These are phyloP conservation scores for Leccinum pallidistipes DNA, from an alignment of 1,284 basidiomycete genomes.

Conservation along the genomic window DNA sequence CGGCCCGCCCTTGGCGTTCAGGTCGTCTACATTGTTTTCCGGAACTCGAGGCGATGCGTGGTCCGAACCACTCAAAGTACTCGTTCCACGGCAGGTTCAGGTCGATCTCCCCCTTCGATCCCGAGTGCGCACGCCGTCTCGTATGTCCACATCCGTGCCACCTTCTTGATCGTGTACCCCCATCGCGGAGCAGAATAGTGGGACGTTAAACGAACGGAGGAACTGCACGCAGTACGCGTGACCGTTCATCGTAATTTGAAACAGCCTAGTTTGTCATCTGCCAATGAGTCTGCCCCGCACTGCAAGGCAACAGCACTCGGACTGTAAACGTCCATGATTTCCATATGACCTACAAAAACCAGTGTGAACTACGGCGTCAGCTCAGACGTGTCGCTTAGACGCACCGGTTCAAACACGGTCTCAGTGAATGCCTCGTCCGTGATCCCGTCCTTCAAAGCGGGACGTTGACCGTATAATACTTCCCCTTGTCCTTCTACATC, in stretches of 20 bases:
- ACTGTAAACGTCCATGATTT: conserved; percentile 86
- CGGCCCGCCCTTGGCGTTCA: conserved; percentile 82
- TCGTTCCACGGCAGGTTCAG: conserved; percentile 91
- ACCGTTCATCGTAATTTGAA: conserved; percentile 97
- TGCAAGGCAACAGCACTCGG: conserved; percentile 92
- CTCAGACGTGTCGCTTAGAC: conserved; percentile 30
- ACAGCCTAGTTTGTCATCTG: conserved; percentile 94
- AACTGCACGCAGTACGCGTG: conserved; percentile 92
- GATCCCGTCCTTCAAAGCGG: conserved; percentile 93
- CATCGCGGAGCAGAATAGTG: conserved; percentile 93
- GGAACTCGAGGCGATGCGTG: conserved; percentile 94
- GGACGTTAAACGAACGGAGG: conserved; percentile 82
- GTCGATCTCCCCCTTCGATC: conserved; percentile 72
- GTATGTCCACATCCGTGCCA: conserved; percentile 90
- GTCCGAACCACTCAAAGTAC: conserved; percentile 98
- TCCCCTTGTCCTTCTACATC: conserved; percentile 81
- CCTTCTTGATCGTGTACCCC: conserved; percentile 96
- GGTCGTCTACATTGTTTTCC: conserved; percentile 92
- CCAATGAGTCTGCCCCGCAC: conserved; percentile 94
- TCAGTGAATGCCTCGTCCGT: conserved; percentile 75
- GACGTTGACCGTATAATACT: conserved; percentile 91
- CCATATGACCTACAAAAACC: conserved; percentile 65
- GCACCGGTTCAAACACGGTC: conserved; percentile 86
- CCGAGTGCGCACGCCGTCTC: conserved; percentile 95
- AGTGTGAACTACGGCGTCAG: not conserved